Evolutionary conservation across 1,139 yeast species (phyloP), one percentile per base, ranked within the genome.

Genomic region (Barnettozyma hawaiiensis): DNA sequence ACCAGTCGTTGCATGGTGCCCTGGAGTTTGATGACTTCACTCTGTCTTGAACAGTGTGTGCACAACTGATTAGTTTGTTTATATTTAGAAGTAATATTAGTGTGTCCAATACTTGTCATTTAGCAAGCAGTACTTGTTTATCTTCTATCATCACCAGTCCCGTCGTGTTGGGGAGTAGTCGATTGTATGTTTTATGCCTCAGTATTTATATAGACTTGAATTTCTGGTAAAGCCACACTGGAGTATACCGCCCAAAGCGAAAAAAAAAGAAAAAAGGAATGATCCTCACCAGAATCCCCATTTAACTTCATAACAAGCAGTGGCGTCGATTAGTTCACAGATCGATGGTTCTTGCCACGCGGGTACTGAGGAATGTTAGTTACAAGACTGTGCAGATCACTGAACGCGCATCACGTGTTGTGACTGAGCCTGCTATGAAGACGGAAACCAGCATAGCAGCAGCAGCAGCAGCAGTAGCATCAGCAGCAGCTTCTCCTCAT

Each of bases 11-110:
- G 29, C 42, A 48, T 32, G 55, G 55, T 27, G 55, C 58, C 3
- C 33, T 53, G 18, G 58, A 56, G 11, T 16, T 47, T 20, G 59
- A 55, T 37, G 57, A 54, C 10, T 49, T 55, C 37, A 41, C 49
- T 6, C 40, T 53, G 39, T 39, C 34, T 23, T 36, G 20, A 35
- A 7, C 9, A 22, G 20, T 24, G 23, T 23, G 21, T 11, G 10
- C 21, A 27, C n/a, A 20, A 14, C 14, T n/a, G 7, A 14, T 26
- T 26, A 26, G 29, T 26, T 15, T 14, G 5, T 24, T 10, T 24
- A 24, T 3, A 24, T 24, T 14, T 24, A 26, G 16, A n/a, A 26
- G 29, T 26, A 16, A 26, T 26, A n/a, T 7, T n/a, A 4, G 12
- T 11, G 7, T 20, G 21, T 20, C 7, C 21, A 20, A 20, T 20